Evolutionary conservation across 2,329 filamentous ascomycete species (phyloP).

Genomic region (Sporothrix pseudoabietina): DNA sequence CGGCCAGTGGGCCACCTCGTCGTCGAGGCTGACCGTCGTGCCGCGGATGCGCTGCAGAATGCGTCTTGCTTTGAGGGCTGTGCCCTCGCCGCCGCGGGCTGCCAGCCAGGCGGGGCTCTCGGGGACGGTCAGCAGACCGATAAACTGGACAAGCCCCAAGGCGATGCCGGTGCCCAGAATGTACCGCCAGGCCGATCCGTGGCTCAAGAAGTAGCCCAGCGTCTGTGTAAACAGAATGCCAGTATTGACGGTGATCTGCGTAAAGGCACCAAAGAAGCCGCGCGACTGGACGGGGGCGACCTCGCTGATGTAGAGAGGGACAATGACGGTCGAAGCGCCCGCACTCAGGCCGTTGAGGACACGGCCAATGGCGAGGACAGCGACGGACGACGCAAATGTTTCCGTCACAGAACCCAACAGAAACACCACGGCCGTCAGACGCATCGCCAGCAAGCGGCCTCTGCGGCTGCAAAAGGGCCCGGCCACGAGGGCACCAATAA

Average conservation of each 20-base stretch:
- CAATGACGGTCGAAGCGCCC: conserved; percentile 87
- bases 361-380: conserved; percentile 70
- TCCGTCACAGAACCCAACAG: conserved; percentile 74
- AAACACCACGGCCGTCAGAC: conserved; percentile 75
- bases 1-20: conserved; percentile 68
- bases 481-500: conserved; percentile 77
- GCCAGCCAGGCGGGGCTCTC: conserved; percentile 91
- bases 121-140: conserved; percentile 73
- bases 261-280: conserved; percentile 81
- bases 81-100: conserved; percentile 57
- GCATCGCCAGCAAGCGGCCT: conserved; percentile 76
- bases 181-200: conserved; percentile 76
- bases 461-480: conserved; percentile 77
- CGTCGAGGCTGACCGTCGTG: conserved; percentile 65
- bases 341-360: conserved; percentile 81
- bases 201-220: conserved; percentile 84
- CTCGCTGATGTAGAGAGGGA: conserved; percentile 93
- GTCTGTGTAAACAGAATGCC: conserved; percentile 84
- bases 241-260: conserved; percentile 90
- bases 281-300: conserved; percentile 73
- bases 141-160: conserved; percentile 66
- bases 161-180: conserved; percentile 74
- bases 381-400: conserved; percentile 68
- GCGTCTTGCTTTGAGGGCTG: conserved; percentile 59
- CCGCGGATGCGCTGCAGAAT: conserved; percentile 78